Evolutionary conservation across 805 yeast species (phyloP), one percentile per base, ranked within the genome.

Genomic region (Phaffomyces antillensis): DNA sequence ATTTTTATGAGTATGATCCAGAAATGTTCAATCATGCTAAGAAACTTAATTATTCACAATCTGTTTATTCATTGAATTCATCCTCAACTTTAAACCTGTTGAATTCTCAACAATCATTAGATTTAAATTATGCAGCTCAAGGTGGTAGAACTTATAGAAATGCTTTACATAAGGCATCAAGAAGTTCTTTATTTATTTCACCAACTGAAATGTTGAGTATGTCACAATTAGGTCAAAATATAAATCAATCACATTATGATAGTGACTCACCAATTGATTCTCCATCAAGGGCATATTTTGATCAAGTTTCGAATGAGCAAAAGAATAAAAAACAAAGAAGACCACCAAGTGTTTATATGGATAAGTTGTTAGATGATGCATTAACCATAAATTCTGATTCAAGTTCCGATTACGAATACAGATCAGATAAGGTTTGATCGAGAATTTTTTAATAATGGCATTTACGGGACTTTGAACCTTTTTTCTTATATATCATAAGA

Each of bases 261-360:
- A 24, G 31, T 15, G 41, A 42, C 32, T 53, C 60, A 3, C 60
- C 60, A 16, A 58, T 58, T 10, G 56, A 55, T 3, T 54, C 61
- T 1, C 60, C 62, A 12, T 37, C 39, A n/a, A 34, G 47, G 2
- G 40, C 46, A 11, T 46, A 44, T 18, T 39, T 37, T 16, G 49
- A 40, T 13, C 36, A 41, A 30, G 28, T n/a, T n/a, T 44, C 47
- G n/a, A 43, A 42, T 12, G 13, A 5, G 5, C 33, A 36, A 11
- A 26, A 31, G 12, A 36, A 41, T n/a, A 45, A 38, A 20, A 54
- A 50, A 37, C 45, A 37, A n/a, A 58, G 55, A 34, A 62, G 78
- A 55, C 75, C 78, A 3, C 80, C 81, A 37, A 73, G 79, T 52
- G 71, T 68, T 34, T 64, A 66, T 44, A 58, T 76, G 52, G 79